phyloP scores from a whole-genome alignment of 2,329 filamentous ascomycete genomes.

The Aspergillus nomiae region DNA sequence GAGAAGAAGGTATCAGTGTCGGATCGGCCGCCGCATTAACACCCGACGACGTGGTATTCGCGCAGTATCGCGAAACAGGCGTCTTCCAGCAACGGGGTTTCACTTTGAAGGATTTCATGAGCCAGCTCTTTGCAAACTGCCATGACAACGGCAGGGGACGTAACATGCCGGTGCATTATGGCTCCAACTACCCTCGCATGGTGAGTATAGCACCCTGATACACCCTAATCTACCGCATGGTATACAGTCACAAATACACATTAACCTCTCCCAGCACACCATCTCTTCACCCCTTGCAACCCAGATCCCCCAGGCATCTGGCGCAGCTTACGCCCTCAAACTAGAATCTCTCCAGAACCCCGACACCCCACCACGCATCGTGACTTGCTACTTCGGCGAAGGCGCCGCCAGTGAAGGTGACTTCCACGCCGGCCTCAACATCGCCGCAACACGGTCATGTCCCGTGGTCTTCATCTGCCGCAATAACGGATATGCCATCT shows the following conservation, averaged over 20 bases:
- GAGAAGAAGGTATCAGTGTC: conserved; percentile 91
- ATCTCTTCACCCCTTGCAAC: conserved; percentile 85
- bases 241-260: not conserved
- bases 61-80: conserved; percentile 91
- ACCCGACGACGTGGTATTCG: conserved; percentile 87
- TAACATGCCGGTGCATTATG: conserved; percentile 98
- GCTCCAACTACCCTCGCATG: conserved; percentile 79
- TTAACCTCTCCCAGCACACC: conserved; percentile 70
- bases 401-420: conserved; percentile 89
- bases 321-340: conserved; percentile 85
- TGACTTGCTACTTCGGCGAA: conserved; percentile 86
- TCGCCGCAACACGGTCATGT: conserved; percentile 84
- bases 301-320: conserved; percentile 84
- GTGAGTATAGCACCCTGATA: conserved; percentile 52
- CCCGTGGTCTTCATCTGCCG: conserved; percentile 88
- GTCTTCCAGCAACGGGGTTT: conserved; percentile 90
- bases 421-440: conserved; percentile 88
- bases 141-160: conserved; percentile 78
- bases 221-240: not conserved
- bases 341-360: conserved; percentile 75
- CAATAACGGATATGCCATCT: conserved; percentile 92
- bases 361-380: conserved; percentile 66
- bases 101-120: conserved; percentile 87
- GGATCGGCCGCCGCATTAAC: conserved; percentile 81
- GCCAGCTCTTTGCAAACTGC: conserved; percentile 85